Percentiles rank a stretch among this genome's conserved stretches.
phyloP scores from a whole-genome alignment of 116 monocot genomes.

The Posidonia oceanica region DNA sequence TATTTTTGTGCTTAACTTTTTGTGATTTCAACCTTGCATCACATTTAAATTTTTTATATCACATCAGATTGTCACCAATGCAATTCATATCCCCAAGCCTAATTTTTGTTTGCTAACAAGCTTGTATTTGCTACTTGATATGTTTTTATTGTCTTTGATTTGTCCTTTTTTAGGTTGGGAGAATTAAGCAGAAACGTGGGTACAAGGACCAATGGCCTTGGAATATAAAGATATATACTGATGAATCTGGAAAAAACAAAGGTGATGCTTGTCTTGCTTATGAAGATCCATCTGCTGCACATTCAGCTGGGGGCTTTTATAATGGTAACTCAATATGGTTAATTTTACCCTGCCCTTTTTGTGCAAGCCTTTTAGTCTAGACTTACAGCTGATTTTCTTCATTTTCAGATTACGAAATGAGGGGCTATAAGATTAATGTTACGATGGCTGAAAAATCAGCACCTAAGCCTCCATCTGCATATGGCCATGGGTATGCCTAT shows the following conservation, averaged over 20 bases:
- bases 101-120: neutral
- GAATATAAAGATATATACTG: constrained; percentile 95
- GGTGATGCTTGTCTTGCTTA: constrained; percentile 90
- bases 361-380: neutral
- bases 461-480: constrained; percentile 60
- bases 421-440: constrained; percentile 74
- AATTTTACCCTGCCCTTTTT: neutral
- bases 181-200: constrained; percentile 93
- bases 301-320: constrained; percentile 95
- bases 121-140: neutral
- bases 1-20: too few relatives aligned
- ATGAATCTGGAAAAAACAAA: constrained; percentile 78
- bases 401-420: constrained; percentile 66
- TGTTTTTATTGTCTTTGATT: neutral
- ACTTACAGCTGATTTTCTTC: neutral
- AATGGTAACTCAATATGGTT: constrained; percentile 40
- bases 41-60: too few relatives aligned
- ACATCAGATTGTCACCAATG: too few relatives aligned
- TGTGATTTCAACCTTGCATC: too few relatives aligned
- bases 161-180: constrained; percentile 58
- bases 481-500: constrained; percentile 59
- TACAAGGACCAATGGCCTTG: constrained; percentile 99
- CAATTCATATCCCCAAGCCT: too few relatives aligned
- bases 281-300: constrained; percentile 98
- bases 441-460: constrained; percentile 97